A percentile compares a stretch with the other conserved stretches of the same genome.
Conservation (phyloP, 2,329 filamentous ascomycete species). For the Elsinoe perseae region DNA sequence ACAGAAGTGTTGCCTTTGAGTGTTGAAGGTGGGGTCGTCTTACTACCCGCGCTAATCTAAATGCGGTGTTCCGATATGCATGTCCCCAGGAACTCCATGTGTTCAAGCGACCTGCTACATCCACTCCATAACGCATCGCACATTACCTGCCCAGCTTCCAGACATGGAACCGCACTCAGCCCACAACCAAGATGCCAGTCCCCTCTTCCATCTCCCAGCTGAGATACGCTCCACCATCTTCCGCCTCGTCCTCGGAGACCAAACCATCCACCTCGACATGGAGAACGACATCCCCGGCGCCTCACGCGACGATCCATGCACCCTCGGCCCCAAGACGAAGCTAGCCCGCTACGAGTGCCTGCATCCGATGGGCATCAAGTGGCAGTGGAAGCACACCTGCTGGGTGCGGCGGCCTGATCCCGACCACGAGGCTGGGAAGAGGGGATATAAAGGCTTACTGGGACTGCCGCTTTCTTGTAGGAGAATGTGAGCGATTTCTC, state of each 20-base stretch:
- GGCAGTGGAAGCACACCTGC: constrained; percentile 1
- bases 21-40: too few relatives aligned
- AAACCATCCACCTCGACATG: constrained; percentile 2
- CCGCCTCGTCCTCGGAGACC: background rate
- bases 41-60: too few relatives aligned
- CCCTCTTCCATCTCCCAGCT: background rate
- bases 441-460: background rate
- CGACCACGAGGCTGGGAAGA: background rate
- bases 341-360: background rate
- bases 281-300: background rate
- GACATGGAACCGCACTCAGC: background rate
- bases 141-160: too few relatives aligned
- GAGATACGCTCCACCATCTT: background rate
- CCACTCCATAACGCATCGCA: too few relatives aligned
- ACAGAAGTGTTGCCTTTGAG: too few relatives aligned
- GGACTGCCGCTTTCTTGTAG: background rate
- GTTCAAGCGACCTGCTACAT: too few relatives aligned
- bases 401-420: background rate
- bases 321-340: background rate
- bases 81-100: too few relatives aligned
- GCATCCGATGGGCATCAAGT: background rate
- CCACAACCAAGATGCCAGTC: background rate
- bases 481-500: background rate
- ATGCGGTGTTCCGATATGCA: too few relatives aligned
- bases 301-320: background rate